Evolutionary conservation across 2,329 filamentous ascomycete species (phyloP).

Genomic region (Aspergillus uvarum): DNA sequence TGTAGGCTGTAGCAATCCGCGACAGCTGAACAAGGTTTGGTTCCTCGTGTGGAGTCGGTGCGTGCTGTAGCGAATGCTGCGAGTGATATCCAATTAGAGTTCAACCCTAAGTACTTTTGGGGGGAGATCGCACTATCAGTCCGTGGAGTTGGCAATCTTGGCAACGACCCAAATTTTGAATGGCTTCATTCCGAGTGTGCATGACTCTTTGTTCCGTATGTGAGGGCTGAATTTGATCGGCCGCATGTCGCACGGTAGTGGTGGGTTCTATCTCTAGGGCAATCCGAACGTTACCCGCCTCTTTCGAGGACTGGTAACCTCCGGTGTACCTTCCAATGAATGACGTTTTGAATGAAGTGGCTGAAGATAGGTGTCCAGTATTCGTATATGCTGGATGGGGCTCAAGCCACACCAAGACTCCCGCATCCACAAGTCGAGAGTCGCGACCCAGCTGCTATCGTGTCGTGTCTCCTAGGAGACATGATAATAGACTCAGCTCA

Average conservation of each 20-base stretch:
- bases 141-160: slow-evolving; percentile 3
- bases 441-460: background rate
- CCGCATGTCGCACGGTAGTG: slow-evolving; percentile 1
- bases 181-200: slow-evolving; percentile 5
- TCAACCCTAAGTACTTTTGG: slow-evolving; percentile 8
- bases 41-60: slow-evolving; percentile 5
- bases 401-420: background rate
- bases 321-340: background rate
- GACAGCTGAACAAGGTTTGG: slow-evolving; percentile 4
- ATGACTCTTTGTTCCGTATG: slow-evolving; percentile 3
- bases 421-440: background rate
- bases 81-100: slow-evolving; percentile 17
- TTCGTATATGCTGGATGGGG: background rate
- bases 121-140: slow-evolving; percentile 2
- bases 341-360: background rate
- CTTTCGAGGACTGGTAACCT: background rate
- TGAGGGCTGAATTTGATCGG: slow-evolving; percentile 1
- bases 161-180: slow-evolving; percentile 5
- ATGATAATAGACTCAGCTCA: background rate
- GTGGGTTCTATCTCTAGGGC: background rate
- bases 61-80: slow-evolving; percentile 1
- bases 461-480: background rate
- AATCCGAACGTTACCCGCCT: background rate
- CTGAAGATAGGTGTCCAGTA: background rate
- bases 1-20: background rate